Conservation (phyloP, 345 rosid species). For the Rhodamnia argentea region DNA sequence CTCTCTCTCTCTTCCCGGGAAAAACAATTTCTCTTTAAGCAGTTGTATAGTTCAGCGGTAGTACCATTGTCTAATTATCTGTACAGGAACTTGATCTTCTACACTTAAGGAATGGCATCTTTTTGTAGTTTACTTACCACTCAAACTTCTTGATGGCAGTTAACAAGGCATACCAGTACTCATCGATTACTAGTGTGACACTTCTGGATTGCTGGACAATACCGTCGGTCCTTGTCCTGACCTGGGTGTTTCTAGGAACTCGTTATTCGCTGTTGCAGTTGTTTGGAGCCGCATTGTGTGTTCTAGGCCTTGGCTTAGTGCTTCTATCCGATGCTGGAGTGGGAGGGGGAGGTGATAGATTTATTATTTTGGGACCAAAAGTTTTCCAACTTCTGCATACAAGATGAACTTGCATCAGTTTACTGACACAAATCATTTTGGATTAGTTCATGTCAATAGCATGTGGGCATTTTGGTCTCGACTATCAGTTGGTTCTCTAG, state of each 20-base stretch:
- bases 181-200: constrained; percentile 64
- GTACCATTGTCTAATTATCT: neutral
- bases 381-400: neutral
- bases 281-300: constrained; percentile 42
- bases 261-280: constrained; percentile 45
- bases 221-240: constrained; percentile 42
- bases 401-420: neutral
- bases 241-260: constrained; percentile 44
- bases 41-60: neutral
- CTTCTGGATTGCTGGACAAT: constrained; percentile 51
- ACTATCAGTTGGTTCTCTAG: neutral
- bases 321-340: constrained; percentile 49
- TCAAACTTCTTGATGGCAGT: constrained; percentile 13
- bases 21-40: neutral
- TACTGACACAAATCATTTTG: neutral
- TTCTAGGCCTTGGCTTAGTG: constrained; percentile 53
- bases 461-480: neutral
- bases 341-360: constrained; percentile 41
- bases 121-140: neutral
- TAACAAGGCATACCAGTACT: constrained; percentile 51
- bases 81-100: neutral
- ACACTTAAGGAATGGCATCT: neutral
- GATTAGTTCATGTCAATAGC: neutral
- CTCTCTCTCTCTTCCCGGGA: neutral
- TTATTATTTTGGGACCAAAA: neutral